Evolutionary conservation across 2,329 filamentous ascomycete species (phyloP).

Genomic region (Penicillium decumbens): DNA sequence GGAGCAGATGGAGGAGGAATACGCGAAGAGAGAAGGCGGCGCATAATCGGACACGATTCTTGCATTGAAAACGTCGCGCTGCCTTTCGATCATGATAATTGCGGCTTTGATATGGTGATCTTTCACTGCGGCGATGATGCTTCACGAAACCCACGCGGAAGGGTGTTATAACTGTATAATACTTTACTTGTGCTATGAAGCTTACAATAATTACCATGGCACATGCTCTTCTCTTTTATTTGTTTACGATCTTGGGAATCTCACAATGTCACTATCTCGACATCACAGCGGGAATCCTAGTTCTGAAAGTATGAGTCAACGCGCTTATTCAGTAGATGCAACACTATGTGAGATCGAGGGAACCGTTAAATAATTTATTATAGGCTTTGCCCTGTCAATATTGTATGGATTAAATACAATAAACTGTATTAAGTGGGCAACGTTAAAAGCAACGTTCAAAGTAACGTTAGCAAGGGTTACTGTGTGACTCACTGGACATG

Average conservation of each 20-base stretch:
- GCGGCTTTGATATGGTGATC: neutral
- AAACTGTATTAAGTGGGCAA: too few relatives aligned
- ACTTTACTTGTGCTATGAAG: neutral
- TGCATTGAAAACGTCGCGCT: neutral
- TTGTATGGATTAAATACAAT: too few relatives aligned
- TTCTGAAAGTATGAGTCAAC: too few relatives aligned
- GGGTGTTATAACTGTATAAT: slow-evolving; percentile 1
- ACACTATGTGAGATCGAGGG: too few relatives aligned
- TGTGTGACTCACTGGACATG: neutral
- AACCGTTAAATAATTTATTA: too few relatives aligned
- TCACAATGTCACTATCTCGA: neutral
- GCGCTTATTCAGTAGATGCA: too few relatives aligned
- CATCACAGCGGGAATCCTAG: neutral
- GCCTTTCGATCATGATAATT: neutral
- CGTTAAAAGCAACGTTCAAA: too few relatives aligned
- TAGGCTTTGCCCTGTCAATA: neutral
- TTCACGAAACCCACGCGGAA: neutral
- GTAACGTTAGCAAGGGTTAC: too few relatives aligned
- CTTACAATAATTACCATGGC: neutral
- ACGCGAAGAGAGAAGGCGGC: slow-evolving; percentile 44
- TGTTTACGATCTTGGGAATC: neutral
- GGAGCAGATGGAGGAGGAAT: slow-evolving; percentile 47
- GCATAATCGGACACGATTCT: slow-evolving; percentile 26
- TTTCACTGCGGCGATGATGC: neutral
- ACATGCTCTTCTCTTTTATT: neutral